Base-by-base conservation (phyloP, 2,329 filamentous ascomycete genomes). In the Geoglossum cookeanum region DNA sequence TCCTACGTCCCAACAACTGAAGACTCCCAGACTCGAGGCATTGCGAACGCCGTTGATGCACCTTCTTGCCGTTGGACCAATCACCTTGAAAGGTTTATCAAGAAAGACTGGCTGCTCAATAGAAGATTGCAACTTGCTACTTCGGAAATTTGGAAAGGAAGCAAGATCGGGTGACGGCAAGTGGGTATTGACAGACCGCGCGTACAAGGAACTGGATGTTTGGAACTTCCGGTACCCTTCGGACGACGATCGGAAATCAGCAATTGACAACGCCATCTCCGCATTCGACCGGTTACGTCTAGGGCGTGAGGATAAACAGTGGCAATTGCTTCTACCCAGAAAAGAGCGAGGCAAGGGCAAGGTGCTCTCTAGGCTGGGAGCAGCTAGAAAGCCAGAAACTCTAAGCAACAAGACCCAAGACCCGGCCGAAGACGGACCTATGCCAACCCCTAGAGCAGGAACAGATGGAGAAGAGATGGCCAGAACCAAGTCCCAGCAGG, bases 241-340 rank as follows among this genome's bases (percentile, higher is more conserved):
- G 42, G 64, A 74, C 52, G 73, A 77, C 52, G 77, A 82, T 58
- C 73, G 80, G 17, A 71, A 81, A 60, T 69, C 74, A 56, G 80
- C 79, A 32, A 78, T 83, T 63, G 76, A 81, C 60, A 77, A 77
- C 67, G 79, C 80, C 57, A 76, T 83, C 63, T 76, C 75, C 56
- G 78, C 80, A 48, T 83, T 79, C 65, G 80, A 84, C 66, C 74
- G 80, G 56, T 72, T 78, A 67, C 73, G 80, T 32, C 69, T 83
- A 17, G 74, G 76, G 5, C 77, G 77, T 61, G 73, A 76, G 42
- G 80, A 83, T 63, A 76, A 76, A 63, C 68, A 79, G 22, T 84
- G 80, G 80, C 79, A 84, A 67, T 72, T 72, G 61, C 69, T 84
- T 59, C 71, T 83, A 57, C 78, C 78, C 6, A 74, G 74, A 62